A percentile compares a stretch with the other conserved stretches of the same genome.
phyloP scores from a whole-genome alignment of 2,329 filamentous ascomycete species.

The Fonsecaea erecta region DNA sequence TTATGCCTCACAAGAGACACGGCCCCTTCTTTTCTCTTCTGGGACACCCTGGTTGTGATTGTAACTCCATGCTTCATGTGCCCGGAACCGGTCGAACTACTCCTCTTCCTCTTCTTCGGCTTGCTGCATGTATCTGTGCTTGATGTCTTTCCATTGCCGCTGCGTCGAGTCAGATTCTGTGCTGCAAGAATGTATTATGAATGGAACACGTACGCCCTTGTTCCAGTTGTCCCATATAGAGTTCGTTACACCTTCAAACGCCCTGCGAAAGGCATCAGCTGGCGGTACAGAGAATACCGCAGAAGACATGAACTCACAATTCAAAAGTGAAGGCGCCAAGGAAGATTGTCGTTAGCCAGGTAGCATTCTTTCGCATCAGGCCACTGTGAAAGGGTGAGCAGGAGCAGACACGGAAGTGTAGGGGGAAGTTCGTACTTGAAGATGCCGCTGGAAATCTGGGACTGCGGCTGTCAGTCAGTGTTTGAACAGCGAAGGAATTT shows the following conservation, averaged over 20 bases:
- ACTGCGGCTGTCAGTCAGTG: conserved; percentile 30
- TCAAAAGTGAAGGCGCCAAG: conserved; percentile 86
- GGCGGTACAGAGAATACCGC: not conserved
- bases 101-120: conserved; percentile 67
- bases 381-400: conserved; percentile 59
- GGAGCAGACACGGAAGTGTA: not conserved
- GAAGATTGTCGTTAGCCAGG: conserved; percentile 88
- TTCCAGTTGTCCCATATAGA: conserved; percentile 85
- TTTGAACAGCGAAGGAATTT: not conserved
- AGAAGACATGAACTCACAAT: conserved; percentile 67
- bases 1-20: not conserved
- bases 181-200: not conserved
- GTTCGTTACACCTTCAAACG: conserved; percentile 81
- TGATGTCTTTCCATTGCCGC: conserved; percentile 99
- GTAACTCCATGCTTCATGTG: conserved; percentile 5
- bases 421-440: conserved; percentile 60
- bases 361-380: conserved; percentile 82
- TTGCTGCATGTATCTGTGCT: conserved; percentile 78
- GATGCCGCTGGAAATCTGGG: conserved; percentile 59
- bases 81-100: conserved; percentile 30
- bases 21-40: not conserved
- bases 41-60: not conserved
- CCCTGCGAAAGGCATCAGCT: conserved; percentile 56
- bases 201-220: conserved; percentile 73
- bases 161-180: conserved; percentile 47